Base-by-base conservation (phyloP, 2,329 filamentous ascomycete species). In the Biscogniauxia mediterranea region DNA sequence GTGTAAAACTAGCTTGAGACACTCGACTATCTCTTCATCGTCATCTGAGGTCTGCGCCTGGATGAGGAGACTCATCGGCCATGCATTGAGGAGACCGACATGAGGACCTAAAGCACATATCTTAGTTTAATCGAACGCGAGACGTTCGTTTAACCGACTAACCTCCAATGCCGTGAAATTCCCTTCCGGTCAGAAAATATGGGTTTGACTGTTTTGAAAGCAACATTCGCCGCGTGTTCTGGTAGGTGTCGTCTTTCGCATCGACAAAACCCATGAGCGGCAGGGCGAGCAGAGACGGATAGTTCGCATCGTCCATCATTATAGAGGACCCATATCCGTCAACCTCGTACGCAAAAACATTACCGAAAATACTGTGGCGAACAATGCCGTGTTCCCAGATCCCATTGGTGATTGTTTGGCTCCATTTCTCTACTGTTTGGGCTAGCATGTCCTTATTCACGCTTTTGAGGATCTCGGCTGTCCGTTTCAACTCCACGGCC, bases 1-100 rank as follows among this genome's bases (percentile, higher is more conserved):
- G 62, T 86, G 83, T 62, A 95, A 86, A 49, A 99, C 95, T 32
- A 89, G 75, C 7, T 86, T 80, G 25, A 99, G 76, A 64, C 89
- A 91, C 55, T 85, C 82, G 62, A 77, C 80, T 65, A 99, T 98
- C 78, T 99, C 95, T 0, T 83, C 80, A 63, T 97, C 93, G 60
- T 93, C 83, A 56, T 94, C 84, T 5, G 88, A 90, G 0, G 95
- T 99, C 83, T 95, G 92, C 2, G 92, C 92, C 76, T 97, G 93
- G 20, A 97, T 85, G 8, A 99, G 82, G 64, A 97, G 79, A 73
- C 91, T 95, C 93, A 99, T 98, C 0, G 95, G 95, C 95, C 95
- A 99, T 7, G 94, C 95, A 67, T 97, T 91, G 69, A 85, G 80
- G n/a, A 96, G 79, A 0, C 95, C 95, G 67, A 97, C 90, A 71